Evolutionary conservation across 768 basidiomycete species (phyloP), one percentile per base, ranked within the genome.

Genomic region (Phylloporus sp.): DNA sequence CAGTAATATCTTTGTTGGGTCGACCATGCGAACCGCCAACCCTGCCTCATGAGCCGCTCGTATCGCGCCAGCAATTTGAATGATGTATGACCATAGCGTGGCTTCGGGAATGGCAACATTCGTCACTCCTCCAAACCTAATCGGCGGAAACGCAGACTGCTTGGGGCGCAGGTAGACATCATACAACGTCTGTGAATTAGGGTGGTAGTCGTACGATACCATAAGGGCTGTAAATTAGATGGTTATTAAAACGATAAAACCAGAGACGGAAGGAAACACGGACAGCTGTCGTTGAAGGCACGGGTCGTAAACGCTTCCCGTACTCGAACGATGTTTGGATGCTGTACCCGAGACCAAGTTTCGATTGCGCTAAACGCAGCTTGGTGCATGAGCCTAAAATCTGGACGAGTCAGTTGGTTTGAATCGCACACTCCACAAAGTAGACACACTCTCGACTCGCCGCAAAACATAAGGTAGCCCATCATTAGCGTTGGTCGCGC

Each of bases 281-380:
- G 62, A 95, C 95, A 98, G 59, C 85, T 86, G 66, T 98, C 97
- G 49, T 84, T 83, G 68, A 99, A 99, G 1, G 89, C 82, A 26
- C 86, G 80, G 0, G 95, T 95, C 0, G 97, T 98, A 73, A 99
- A 97, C 0, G 95, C 97, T 66, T 98, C 97, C 44, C 81, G 79
- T 20, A 98, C 73, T 9, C 81, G 69, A 15, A 95, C 82, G 53
- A 99, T 85, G 56, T 81, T 85, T 1, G 97, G 94, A 71, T 98
- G 95, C 16, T 75, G 79, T 50, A 98, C 75, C 39, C 80, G 76
- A 1, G 84, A 82, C 97, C 97, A 99, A 15, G 82, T 73, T 57
- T 97, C 95, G 41, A 97, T 86, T 9, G 83, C 72, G 12, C 71
- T 72, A 61, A 99, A 95, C 1, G 95, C 94, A 20, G 77, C 73